These are phyloP conservation scores for Pterocarpus santalinus DNA, from an alignment of 306 rosid species.

Conservation along the genomic window DNA sequence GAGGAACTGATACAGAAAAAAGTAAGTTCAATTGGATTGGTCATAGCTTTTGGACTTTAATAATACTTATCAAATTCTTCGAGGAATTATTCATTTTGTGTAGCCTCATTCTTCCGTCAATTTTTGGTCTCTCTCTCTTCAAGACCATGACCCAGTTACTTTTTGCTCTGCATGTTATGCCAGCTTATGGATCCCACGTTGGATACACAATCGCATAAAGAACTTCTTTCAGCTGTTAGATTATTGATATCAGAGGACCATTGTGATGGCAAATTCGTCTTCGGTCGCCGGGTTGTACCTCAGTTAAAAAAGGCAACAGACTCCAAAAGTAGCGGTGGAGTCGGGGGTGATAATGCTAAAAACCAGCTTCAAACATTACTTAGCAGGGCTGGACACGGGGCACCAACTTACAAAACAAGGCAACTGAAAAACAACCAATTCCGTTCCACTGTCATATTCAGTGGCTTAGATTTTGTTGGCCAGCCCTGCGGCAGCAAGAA, in stretches of 20 bases:
- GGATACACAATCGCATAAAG: constrained; percentile 61
- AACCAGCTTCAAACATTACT: constrained; percentile 80
- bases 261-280: constrained; percentile 86
- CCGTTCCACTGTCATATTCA: constrained; percentile 82
- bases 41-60: constrained; percentile 11
- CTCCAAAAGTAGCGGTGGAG: constrained; percentile 43
- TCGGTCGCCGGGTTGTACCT: constrained; percentile 60
- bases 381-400: constrained; percentile 77
- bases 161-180: constrained; percentile 43
- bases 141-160: constrained; percentile 42
- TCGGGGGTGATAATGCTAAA: constrained; percentile 66
- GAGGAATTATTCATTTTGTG: constrained; percentile 15
- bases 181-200: constrained; percentile 87
- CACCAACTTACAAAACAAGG: constrained; percentile 83
- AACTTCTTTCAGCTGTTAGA: constrained; percentile 82
- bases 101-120: constrained; percentile 12
- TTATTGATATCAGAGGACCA: constrained; percentile 87
- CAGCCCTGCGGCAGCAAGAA: constrained; percentile 75
- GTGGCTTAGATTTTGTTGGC: constrained; percentile 84
- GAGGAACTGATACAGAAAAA: constrained; percentile 82
- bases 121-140: constrained; percentile 28
- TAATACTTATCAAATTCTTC: constrained; percentile 26
- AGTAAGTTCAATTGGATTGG: constrained; percentile 54
- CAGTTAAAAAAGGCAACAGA: constrained; percentile 58
- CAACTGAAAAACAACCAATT: constrained; percentile 76